A percentile compares a stretch with the other conserved stretches of the same genome.
phyloP scores from a whole-genome alignment of 2,329 filamentous ascomycete species.

The Cordyceps tenuipes region DNA sequence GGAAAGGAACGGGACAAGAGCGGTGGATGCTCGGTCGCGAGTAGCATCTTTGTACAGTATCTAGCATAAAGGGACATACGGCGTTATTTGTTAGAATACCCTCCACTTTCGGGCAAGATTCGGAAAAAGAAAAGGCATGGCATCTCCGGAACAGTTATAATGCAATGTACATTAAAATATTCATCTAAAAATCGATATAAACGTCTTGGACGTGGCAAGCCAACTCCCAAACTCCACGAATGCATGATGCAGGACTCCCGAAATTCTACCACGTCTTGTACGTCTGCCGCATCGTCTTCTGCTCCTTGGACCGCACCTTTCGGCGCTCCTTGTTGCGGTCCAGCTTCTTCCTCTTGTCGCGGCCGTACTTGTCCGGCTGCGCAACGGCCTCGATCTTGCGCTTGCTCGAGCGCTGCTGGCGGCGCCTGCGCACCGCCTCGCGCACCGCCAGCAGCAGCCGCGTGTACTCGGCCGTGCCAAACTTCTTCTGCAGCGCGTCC shows the following conservation, averaged over 20 bases:
- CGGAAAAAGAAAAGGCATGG: neutral
- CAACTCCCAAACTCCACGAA: conserved; percentile 1
- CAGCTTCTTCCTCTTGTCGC: conserved; percentile 73
- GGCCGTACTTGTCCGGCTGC: conserved; percentile 69
- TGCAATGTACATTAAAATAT: neutral
- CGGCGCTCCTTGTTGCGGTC: conserved; percentile 77
- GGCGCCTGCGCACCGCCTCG: conserved; percentile 59
- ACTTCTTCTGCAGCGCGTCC: conserved; percentile 72
- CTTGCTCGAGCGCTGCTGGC: conserved; percentile 72
- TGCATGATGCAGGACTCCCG: conserved; percentile 1
- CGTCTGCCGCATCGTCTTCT: conserved; percentile 62
- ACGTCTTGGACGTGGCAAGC: neutral
- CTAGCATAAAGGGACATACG: neutral
- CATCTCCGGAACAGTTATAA: neutral
- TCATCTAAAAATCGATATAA: neutral
- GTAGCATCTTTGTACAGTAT: neutral
- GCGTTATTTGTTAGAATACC: conserved; percentile 6
- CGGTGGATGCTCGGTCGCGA: neutral
- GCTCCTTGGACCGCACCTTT: conserved; percentile 69
- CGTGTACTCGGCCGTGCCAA: conserved; percentile 77
- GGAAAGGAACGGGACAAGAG: neutral
- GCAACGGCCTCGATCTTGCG: conserved; percentile 80
- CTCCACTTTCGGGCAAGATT: neutral
- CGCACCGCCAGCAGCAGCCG: conserved; percentile 63
- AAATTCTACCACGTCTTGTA: conserved; percentile 43